Percentiles rank a stretch among this genome's conserved stretches.
Conservation (phyloP, 2,329 filamentous ascomycete genomes). For the Fusarium cicatricum region DNA sequence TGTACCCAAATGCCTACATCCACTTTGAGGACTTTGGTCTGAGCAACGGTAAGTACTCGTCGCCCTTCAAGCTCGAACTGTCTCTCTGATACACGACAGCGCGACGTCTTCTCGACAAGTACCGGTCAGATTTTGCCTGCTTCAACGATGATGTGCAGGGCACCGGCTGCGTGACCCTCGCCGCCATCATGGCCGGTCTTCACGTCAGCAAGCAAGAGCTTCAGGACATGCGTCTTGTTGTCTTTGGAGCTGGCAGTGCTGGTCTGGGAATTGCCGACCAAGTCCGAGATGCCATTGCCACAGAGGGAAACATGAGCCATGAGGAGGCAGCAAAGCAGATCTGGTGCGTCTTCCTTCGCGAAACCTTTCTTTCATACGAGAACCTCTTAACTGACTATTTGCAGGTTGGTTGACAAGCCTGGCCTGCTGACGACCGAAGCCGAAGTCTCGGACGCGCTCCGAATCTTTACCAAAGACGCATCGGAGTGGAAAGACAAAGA, state of each 20-base stretch:
- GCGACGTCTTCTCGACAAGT: slow-evolving; percentile 77
- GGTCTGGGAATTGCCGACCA: slow-evolving; percentile 89
- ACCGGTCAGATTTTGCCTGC: slow-evolving; percentile 76
- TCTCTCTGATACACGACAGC: slow-evolving; percentile 52
- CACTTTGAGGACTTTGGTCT: slow-evolving; percentile 93
- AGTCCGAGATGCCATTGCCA: slow-evolving; percentile 78
- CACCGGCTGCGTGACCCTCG: slow-evolving; percentile 86
- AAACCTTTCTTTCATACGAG: not conserved
- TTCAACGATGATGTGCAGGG: slow-evolving; percentile 95
- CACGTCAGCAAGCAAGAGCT: slow-evolving; percentile 73
- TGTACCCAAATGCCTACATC: slow-evolving; percentile 82
- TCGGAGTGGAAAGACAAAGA: slow-evolving; percentile 68
- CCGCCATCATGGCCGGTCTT: slow-evolving; percentile 79
- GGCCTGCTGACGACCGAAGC: slow-evolving; percentile 74
- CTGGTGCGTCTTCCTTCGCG: slow-evolving; percentile 62
- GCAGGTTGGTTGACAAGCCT: slow-evolving; percentile 81
- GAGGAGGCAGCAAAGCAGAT: slow-evolving; percentile 83
- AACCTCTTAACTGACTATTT: not conserved
- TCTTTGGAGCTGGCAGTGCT: slow-evolving; percentile 84
- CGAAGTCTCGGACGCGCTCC: slow-evolving; percentile 72
- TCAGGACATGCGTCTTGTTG: slow-evolving; percentile 72
- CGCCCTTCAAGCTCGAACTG: not conserved
- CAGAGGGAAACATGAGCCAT: slow-evolving; percentile 70
- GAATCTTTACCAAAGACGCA: slow-evolving; percentile 70
- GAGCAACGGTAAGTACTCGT: slow-evolving; percentile 62